Conservation (phyloP, 2,329 filamentous ascomycete species). For the Hypoxylon sp. region DNA sequence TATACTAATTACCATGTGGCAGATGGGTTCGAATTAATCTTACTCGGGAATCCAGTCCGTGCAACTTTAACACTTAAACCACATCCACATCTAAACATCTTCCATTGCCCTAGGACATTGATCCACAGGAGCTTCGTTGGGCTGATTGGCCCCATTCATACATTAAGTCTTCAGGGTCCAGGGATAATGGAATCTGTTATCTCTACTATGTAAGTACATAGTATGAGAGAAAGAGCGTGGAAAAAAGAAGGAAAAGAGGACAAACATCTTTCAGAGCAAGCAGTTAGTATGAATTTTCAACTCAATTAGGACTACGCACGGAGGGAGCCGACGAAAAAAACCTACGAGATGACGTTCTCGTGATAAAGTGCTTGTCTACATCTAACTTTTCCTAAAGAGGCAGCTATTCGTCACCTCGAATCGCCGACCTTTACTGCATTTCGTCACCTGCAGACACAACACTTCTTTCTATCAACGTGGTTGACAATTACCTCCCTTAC, state of each 20-base stretch:
- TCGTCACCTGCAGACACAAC: slow-evolving; percentile 19
- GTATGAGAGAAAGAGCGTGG: too few species aligned
- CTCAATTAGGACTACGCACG: too few species aligned
- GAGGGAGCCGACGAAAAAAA: slow-evolving; percentile 1
- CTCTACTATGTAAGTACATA: slow-evolving; percentile 12
- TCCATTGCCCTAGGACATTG: slow-evolving; percentile 7
- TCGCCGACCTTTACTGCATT: slow-evolving; percentile 5
- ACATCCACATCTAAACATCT: not conserved
- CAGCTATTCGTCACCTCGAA: slow-evolving; percentile 18
- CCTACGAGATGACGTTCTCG: not conserved
- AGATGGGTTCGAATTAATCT: slow-evolving; percentile 9
- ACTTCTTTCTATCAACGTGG: slow-evolving; percentile 8
- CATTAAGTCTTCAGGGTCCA: slow-evolving; percentile 1
- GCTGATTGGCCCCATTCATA: slow-evolving; percentile 1
- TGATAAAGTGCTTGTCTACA: slow-evolving; percentile 9
- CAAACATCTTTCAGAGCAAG: slow-evolving; percentile 12
- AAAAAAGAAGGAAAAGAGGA: too few species aligned
- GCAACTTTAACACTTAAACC: slow-evolving; percentile 1
- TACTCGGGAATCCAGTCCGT: slow-evolving; percentile 10
- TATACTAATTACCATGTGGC: slow-evolving; percentile 7
- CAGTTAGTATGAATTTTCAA: slow-evolving; percentile 13
- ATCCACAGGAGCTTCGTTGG: slow-evolving; percentile 28
- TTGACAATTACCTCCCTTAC: slow-evolving; percentile 2
- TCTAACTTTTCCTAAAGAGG: slow-evolving; percentile 11
- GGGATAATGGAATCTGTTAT: slow-evolving; percentile 20